These are phyloP conservation scores for Chaetomiaceae sp. DNA, from an alignment of 2,329 filamentous ascomycete species.

Conservation along the genomic window DNA sequence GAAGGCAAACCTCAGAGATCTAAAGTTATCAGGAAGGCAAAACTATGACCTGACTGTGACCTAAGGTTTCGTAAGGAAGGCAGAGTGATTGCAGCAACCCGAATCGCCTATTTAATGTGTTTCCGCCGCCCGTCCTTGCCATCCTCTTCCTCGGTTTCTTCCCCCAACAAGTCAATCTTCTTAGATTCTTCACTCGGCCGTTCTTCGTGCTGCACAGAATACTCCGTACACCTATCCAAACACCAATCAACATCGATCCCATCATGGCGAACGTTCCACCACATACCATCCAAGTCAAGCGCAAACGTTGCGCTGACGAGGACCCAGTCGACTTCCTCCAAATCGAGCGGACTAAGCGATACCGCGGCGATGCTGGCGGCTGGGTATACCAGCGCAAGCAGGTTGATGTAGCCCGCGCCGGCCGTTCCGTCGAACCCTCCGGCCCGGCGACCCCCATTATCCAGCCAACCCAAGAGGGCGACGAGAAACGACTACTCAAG, in stretches of 20 bases:
- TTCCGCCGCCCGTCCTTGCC: no score
- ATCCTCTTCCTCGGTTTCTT: no score
- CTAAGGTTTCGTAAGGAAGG: no score
- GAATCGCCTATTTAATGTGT: no score
- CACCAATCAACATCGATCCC: not conserved
- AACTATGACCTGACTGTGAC: no score
- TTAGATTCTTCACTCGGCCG: no score
- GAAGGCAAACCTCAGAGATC: no score
- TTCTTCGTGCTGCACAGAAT: no score
- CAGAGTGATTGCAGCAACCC: no score
- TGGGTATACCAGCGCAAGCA: slow-evolving; percentile 55
- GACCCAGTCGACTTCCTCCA: slow-evolving; percentile 52
- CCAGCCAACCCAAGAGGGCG: slow-evolving; percentile 42
- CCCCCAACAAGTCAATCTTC: no score
- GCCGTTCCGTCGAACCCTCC: slow-evolving; percentile 27
- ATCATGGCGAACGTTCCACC: slow-evolving; percentile 52
- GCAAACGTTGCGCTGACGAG: slow-evolving; percentile 52
- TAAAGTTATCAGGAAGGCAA: no score
- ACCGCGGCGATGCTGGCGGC: slow-evolving; percentile 37
- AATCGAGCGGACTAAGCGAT: slow-evolving; percentile 54
- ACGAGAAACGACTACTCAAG: slow-evolving; percentile 28
- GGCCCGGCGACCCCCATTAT: slow-evolving; percentile 41
- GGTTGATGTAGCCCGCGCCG: slow-evolving; percentile 26
- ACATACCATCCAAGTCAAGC: slow-evolving; percentile 57
- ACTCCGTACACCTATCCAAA: no score